Base-by-base conservation (phyloP, 768 basidiomycete genomes). In the Leccinum olivaceopallidum region DNA sequence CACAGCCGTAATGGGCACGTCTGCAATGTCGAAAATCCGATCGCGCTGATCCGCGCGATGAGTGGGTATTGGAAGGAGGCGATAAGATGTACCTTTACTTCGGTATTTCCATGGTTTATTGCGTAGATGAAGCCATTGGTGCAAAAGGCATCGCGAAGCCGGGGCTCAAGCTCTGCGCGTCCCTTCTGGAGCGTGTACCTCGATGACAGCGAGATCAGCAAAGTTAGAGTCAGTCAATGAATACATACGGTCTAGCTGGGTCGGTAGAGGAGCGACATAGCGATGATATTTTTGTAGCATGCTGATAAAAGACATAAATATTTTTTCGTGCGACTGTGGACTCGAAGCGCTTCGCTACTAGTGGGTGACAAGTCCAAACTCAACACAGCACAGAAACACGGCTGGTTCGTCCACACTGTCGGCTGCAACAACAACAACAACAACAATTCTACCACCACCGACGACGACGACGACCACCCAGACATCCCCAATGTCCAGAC, bases 1-100 rank as follows among this genome's bases (percentile, higher is more conserved):
- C 5, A 82, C 79, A 12, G 67, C 67, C 24, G 77, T 71, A 63
- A 83, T 83, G 0, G 78, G 77, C 1, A 81, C 60, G 59, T 82
- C 74, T 9, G 79, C 81, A 52, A 83, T 78, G 60, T 81, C 78
- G 60, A 83, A 80, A 54, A 83, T 81, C 56, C 78, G 71, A 55
- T 75, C 72, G 12, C 76, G 79, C 82, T 82, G 57, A 68, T 56
- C 57, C 12, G 59, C 28, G 49, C 34, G 18, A 32, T 60, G 36
- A 50, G 51, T 47, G 71, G 77, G 53, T 24, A 57, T 47, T 20
- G 2, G 37, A 24, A 39, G 22, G 49, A 42, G 5, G 6, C 8
- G 36, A 47, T 22, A 2, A 24, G 16, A 24, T 50, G 30, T 55
- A 79, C 71, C 66, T 78, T 73, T 18, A 75, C 74, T 55, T 80